phyloP scores from a whole-genome alignment of 2,329 filamentous ascomycete species.

The Apiospora arundinis region DNA sequence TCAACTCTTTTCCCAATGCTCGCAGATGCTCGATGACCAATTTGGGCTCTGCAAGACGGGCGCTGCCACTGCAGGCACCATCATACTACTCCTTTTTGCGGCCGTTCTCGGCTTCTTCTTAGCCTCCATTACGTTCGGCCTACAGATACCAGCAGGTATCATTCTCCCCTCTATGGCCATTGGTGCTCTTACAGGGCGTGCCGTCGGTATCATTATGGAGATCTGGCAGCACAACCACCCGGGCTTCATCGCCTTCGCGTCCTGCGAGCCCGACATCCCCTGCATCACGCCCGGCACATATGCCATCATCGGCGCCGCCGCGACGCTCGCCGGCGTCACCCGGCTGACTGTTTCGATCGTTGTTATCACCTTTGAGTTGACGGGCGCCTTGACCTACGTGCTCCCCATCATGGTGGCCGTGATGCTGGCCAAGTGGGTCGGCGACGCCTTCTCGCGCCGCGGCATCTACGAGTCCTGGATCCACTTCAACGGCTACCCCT shows the following conservation, averaged over 20 bases:
- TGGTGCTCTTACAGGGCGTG: conserved; percentile 87
- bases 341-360: conserved; percentile 98
- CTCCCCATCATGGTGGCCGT: conserved; percentile 99
- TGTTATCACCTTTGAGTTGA: conserved; percentile 99
- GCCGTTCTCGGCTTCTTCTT: conserved; percentile 85
- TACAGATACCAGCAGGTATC: conserved; percentile 94
- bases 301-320: conserved; percentile 93
- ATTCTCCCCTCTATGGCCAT: conserved; percentile 97
- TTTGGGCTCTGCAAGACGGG: conserved; percentile 91
- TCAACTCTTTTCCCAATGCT: conserved; percentile 90
- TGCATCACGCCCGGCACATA: conserved; percentile 96
- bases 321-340: conserved; percentile 91
- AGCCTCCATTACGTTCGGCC: conserved; percentile 86
- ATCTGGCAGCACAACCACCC: conserved; percentile 85
- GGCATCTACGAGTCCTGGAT: conserved; percentile 99
- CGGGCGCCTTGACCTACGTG: conserved; percentile 93
- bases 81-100: conserved; percentile 82
- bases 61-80: conserved; percentile 79
- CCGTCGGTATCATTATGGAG: conserved; percentile 87
- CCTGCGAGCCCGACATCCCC: conserved; percentile 83
- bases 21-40: conserved; percentile 79
- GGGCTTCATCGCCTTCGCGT: conserved; percentile 75
- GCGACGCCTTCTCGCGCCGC: conserved; percentile 88
- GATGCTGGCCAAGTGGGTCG: conserved; percentile 98
- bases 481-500: conserved; percentile 92